These are phyloP conservation scores for Kentomonas sorsogonicus DNA, from an alignment of 208 protist genomes.

Conservation along the genomic window DNA sequence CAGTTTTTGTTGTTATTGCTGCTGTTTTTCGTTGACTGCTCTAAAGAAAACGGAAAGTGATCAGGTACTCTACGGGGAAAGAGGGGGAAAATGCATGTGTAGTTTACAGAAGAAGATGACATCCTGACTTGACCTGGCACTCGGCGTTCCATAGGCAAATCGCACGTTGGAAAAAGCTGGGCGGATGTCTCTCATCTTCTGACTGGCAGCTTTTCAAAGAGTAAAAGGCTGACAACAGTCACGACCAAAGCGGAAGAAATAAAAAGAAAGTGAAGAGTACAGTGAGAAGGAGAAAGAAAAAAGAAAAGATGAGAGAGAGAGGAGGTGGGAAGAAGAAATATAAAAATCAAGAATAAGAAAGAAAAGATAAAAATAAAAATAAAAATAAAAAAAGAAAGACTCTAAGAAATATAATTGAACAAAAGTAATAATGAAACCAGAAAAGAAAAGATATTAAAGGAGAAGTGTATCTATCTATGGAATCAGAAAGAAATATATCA, in stretches of 20 bases:
- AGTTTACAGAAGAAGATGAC: too few species aligned
- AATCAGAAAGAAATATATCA: not conserved
- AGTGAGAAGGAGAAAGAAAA: constrained; percentile 1
- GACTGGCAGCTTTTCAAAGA: too few species aligned
- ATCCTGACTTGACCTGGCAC: too few species aligned
- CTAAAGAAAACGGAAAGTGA: too few species aligned
- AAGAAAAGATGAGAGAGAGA: constrained; percentile 9
- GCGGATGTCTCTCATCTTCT: too few species aligned
- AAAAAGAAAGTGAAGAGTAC: constrained; percentile 3
- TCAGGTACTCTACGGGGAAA: too few species aligned
- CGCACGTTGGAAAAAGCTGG: too few species aligned
- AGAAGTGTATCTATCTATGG: not conserved
- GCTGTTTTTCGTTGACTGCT: too few species aligned
- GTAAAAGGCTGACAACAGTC: too few species aligned
- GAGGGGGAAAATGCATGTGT: too few species aligned
- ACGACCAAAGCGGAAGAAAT: not conserved
- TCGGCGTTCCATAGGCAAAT: too few species aligned
- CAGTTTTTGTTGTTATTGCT: too few species aligned
- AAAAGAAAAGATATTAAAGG: not conserved
- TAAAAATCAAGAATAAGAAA: constrained; percentile 1
- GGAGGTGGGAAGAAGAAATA: constrained; percentile 10
- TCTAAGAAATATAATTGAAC: constrained; percentile 1
- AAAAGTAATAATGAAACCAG: not conserved
- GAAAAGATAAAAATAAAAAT: not conserved
- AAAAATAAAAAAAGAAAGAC: constrained; percentile 1